A percentile compares a stretch with the other conserved stretches of the same genome.
These are phyloP conservation scores for Pinus tabuliformis DNA, from an alignment of 75 land plant species.

Conservation along the genomic window DNA sequence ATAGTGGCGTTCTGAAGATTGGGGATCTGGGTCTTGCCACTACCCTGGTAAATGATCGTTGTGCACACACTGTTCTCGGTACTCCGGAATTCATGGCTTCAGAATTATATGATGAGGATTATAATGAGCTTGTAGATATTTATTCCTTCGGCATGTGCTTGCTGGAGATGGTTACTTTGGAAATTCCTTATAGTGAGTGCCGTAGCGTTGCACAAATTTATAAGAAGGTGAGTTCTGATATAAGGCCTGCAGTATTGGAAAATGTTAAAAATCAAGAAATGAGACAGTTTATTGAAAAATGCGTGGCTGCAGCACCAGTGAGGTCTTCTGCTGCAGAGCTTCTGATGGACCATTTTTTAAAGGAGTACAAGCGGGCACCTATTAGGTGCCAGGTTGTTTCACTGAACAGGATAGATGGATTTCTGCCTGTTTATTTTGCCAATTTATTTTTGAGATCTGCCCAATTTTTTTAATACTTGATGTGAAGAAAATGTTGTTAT, in stretches of 20 bases:
- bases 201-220: slow-evolving; percentile 52
- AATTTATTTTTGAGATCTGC: too few species aligned
- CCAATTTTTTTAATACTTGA: too few species aligned
- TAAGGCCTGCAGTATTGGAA: slow-evolving; percentile 39
- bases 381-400: not conserved
- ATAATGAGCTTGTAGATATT: slow-evolving; percentile 78
- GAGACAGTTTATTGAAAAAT: slow-evolving; percentile 37
- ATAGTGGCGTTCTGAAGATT: slow-evolving; percentile 67
- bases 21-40: slow-evolving; percentile 79
- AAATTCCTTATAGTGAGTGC: slow-evolving; percentile 82
- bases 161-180: slow-evolving; percentile 74
- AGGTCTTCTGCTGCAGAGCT: slow-evolving; percentile 45
- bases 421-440: too few species aligned
- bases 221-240: slow-evolving; percentile 64
- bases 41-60: slow-evolving; percentile 38
- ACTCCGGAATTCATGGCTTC: slow-evolving; percentile 94
- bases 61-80: slow-evolving; percentile 62
- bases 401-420: too few species aligned
- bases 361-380: not conserved
- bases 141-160: slow-evolving; percentile 89
- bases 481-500: too few species aligned
- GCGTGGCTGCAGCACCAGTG: slow-evolving; percentile 16
- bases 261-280: slow-evolving; percentile 37
- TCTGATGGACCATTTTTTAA: slow-evolving; percentile 28
- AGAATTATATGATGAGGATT: slow-evolving; percentile 74